Conservation (phyloP, 371 early-diverging fungal species). For the Mucor circinelloides region DNA sequence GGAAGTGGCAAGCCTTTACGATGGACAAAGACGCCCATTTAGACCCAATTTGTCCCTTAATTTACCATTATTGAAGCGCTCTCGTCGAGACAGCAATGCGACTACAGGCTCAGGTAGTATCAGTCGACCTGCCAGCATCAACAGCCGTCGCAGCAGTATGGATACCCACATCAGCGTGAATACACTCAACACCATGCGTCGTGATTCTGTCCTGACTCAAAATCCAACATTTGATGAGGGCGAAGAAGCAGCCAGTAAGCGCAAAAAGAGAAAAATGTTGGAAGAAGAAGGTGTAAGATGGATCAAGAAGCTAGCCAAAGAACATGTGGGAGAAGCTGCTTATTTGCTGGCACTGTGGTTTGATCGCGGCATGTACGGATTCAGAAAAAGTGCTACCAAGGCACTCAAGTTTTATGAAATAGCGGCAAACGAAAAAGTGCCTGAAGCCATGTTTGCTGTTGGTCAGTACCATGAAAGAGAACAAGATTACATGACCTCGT, state of each 20-base stretch:
- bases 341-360: constrained; percentile 73
- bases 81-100: not conserved
- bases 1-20: constrained; percentile 50
- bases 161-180: constrained; percentile 12
- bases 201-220: constrained; percentile 5
- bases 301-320: constrained; percentile 69
- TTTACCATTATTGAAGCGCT: constrained; percentile 3
- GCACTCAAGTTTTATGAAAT: constrained; percentile 46
- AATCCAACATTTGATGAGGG: not conserved
- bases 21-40: constrained; percentile 6
- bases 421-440: constrained; percentile 35
- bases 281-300: constrained; percentile 71
- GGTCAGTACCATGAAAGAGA: constrained; percentile 55
- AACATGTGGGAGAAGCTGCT: constrained; percentile 71
- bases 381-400: constrained; percentile 52
- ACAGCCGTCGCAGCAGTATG: constrained; percentile 22
- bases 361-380: constrained; percentile 64
- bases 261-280: constrained; percentile 30
- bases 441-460: constrained; percentile 45
- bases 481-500: constrained; percentile 63
- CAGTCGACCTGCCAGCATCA: constrained; percentile 7
- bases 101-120: not conserved
- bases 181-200: not conserved
- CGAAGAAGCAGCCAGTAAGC: constrained; percentile 8
- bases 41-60: constrained; percentile 13